Conservation (phyloP, 1,284 basidiomycete genomes). For the Xerocomus tenax region DNA sequence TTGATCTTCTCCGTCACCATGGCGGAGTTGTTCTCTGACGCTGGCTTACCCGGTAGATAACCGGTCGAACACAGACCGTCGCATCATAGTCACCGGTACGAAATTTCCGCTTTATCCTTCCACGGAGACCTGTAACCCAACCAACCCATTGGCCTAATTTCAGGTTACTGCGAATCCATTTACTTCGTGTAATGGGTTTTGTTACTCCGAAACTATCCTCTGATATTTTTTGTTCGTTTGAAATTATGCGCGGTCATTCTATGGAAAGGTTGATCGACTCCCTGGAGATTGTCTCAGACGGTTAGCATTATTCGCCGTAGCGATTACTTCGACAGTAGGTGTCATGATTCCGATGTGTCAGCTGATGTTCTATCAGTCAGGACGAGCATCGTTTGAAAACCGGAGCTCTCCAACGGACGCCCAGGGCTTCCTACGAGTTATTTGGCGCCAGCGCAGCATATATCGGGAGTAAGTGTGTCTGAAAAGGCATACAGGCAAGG, state of each 20-base stretch:
- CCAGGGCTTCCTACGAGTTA: neutral
- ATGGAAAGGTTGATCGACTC: neutral
- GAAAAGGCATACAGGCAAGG: neutral
- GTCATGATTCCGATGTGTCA: conserved; percentile 2
- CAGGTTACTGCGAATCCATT: conserved; percentile 1
- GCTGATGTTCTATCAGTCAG: conserved; percentile 1
- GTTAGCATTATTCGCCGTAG: neutral
- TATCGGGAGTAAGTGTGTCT: neutral
- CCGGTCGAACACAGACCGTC: conserved; percentile 9
- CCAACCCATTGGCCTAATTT: conserved; percentile 1
- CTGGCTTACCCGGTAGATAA: conserved; percentile 3
- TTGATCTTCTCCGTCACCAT: conserved; percentile 11
- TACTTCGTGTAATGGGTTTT: conserved; percentile 13
- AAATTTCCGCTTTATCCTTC: conserved; percentile 2
- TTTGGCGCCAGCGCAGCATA: neutral
- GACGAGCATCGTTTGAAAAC: conserved; percentile 16
- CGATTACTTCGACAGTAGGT: neutral
- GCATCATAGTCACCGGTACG: conserved; percentile 9
- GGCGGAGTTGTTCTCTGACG: conserved; percentile 7
- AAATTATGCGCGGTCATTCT: neutral
- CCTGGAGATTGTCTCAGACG: conserved; percentile 1
- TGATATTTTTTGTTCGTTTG: neutral
- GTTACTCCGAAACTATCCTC: neutral
- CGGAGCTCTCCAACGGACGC: conserved; percentile 13
- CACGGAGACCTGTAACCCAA: neutral